These are phyloP conservation scores for Kodamaea fungicola DNA, from an alignment of 1,139 yeast species.

Conservation along the genomic window DNA sequence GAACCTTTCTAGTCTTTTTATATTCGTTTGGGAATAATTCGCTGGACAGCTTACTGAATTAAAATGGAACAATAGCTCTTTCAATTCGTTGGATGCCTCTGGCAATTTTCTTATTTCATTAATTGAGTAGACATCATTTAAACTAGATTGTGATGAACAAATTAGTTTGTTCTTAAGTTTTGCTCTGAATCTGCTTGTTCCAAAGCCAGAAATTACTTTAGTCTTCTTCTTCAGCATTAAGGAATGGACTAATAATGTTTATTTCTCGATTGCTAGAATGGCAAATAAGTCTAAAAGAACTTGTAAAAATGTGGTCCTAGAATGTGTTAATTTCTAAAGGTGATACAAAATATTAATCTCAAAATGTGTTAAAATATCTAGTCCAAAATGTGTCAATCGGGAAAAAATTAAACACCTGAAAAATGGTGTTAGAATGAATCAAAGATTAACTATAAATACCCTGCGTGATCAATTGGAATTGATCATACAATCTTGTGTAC, in stretches of 20 bases:
- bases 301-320: not conserved
- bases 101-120: constrained; percentile 2
- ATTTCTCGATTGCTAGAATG: not conserved
- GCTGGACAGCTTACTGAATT: constrained; percentile 2
- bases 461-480: constrained; percentile 88
- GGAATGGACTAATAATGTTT: too few species aligned
- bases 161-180: too few species aligned
- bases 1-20: not conserved
- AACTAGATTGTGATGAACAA: too few species aligned
- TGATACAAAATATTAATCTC: not conserved
- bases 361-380: not conserved
- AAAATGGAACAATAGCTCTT: constrained; percentile 1
- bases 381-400: not conserved
- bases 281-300: not conserved
- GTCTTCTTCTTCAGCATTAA: too few species aligned
- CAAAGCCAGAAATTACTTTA: too few species aligned
- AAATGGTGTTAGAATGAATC: not conserved
- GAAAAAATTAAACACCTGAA: not conserved
- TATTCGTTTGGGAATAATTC: not conserved
- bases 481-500: constrained; percentile 90
- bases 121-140: not conserved
- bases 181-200: too few species aligned
- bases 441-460: constrained; percentile 73
- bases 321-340: not conserved
- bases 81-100: constrained; percentile 3